Base-by-base conservation (phyloP, 768 basidiomycete species). In the Suillus weaverae region DNA sequence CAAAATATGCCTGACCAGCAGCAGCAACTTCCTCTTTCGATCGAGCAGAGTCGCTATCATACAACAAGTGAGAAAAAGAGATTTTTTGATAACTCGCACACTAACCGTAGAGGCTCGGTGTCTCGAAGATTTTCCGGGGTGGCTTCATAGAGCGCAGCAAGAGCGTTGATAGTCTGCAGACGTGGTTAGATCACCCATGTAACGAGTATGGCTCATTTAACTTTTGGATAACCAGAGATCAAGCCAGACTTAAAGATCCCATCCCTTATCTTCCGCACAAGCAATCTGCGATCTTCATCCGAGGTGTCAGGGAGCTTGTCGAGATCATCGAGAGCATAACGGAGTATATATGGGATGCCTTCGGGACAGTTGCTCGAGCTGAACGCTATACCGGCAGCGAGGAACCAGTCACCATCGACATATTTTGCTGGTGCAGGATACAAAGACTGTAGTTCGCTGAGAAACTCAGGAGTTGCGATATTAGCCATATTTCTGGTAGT, bases 221-320 rank as follows among this genome's bases (percentile, higher is more conserved):
- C 89, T 76, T 82, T 85, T 3, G 87, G 81, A 69, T 84, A 86
- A 9, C 89, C 89, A 61, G 79, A 78, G 22, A 83, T 78, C 67
- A 87, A 69, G 4, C 86, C 89, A 5, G 84, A 81, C 70, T 89
- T 88, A 76, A 90, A 84, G 6, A 90, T 66, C 0, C 83, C 84
- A 65, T 90, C 89, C 36, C 86, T 78, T n/a, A 89, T 72, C 68
- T 82, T 87, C 61, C 83, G 79, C 44, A 84, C 83, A 3, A 89
- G 76, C 9, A 79, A 53, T 30, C 78, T 70, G 48, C 73, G 77
- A 63, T 86, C 80, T 20, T 77, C 71, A 9, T 74, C 70, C 1
- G 66, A 26, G 64, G 69, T 13, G 16, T 26, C 72, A 62, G 65
- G 35, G 62, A 76, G 70, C 11, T 70, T 67, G 63, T 78, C 74